Conservation (phyloP, 148 eudicot species). For the Cornus florida region DNA sequence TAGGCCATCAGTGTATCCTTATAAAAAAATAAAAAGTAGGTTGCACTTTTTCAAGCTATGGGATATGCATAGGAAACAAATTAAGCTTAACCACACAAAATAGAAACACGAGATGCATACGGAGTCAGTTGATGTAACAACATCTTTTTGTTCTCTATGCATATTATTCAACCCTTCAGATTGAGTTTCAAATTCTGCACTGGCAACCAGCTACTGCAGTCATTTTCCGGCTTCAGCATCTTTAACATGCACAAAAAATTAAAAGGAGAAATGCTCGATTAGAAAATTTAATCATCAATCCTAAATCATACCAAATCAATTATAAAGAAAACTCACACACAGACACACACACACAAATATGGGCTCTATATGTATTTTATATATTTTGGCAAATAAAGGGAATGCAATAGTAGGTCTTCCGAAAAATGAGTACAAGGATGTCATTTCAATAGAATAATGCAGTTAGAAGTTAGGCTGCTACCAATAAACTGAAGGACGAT, state of each 20-base stretch:
- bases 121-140: not conserved
- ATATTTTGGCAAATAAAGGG: too few species aligned
- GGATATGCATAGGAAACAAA: not conserved
- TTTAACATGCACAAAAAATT: not conserved
- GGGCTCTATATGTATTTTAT: too few species aligned
- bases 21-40: not conserved
- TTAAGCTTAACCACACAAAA: not conserved
- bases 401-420: too few species aligned
- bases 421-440: too few species aligned
- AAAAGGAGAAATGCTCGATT: too few species aligned
- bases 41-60: constrained; percentile 6
- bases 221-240: not conserved
- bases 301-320: too few species aligned
- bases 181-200: not conserved
- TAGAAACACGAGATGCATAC: not conserved
- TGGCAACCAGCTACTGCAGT: not conserved
- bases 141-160: not conserved
- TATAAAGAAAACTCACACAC: too few species aligned
- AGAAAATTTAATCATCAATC: too few species aligned
- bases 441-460: too few species aligned
- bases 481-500: too few species aligned
- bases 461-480: too few species aligned
- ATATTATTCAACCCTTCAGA: not conserved
- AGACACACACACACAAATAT: too few species aligned
- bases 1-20: not conserved